Evolutionary conservation across 495 filamentous ascomycete species (phyloP).

Genomic region (Rostrohypoxylon terebratum): DNA sequence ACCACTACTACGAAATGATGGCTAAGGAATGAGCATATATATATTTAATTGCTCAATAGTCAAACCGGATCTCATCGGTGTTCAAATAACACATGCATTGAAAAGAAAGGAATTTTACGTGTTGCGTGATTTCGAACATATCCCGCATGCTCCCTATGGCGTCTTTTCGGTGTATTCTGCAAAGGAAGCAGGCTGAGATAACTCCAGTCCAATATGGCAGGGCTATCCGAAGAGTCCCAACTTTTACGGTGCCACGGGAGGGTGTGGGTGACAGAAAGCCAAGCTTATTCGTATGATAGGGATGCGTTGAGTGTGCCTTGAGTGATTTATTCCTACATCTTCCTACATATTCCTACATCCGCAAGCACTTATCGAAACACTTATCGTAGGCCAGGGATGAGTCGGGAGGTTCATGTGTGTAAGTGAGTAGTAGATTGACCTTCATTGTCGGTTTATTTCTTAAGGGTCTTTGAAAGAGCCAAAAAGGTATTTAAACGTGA

Average conservation of each 20-base stretch:
- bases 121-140: slow-evolving; percentile 37
- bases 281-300: slow-evolving; percentile 10
- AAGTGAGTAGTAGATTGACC: slow-evolving; percentile 21
- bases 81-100: slow-evolving; percentile 17
- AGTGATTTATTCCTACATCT: slow-evolving; percentile 32
- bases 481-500: slow-evolving; percentile 17
- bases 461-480: slow-evolving; percentile 5
- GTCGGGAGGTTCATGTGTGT: slow-evolving; percentile 11
- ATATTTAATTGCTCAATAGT: slow-evolving; percentile 41
- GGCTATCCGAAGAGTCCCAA: slow-evolving; percentile 36
- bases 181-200: slow-evolving; percentile 20
- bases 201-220: slow-evolving; percentile 32
- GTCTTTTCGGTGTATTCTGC: not conserved
- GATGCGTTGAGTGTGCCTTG: slow-evolving; percentile 28
- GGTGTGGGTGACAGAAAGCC: slow-evolving; percentile 16
- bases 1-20: slow-evolving; percentile 40
- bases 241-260: slow-evolving; percentile 11
- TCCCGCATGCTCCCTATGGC: slow-evolving; percentile 12
- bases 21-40: slow-evolving; percentile 41
- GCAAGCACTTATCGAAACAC: not conserved
- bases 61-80: slow-evolving; percentile 28
- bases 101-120: slow-evolving; percentile 4
- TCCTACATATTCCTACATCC: not conserved
- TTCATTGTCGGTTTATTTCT: not conserved
- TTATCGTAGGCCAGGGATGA: slow-evolving; percentile 12